These are phyloP conservation scores for Iberis amara DNA, from an alignment of 441 rosid species.

Conservation along the genomic window DNA sequence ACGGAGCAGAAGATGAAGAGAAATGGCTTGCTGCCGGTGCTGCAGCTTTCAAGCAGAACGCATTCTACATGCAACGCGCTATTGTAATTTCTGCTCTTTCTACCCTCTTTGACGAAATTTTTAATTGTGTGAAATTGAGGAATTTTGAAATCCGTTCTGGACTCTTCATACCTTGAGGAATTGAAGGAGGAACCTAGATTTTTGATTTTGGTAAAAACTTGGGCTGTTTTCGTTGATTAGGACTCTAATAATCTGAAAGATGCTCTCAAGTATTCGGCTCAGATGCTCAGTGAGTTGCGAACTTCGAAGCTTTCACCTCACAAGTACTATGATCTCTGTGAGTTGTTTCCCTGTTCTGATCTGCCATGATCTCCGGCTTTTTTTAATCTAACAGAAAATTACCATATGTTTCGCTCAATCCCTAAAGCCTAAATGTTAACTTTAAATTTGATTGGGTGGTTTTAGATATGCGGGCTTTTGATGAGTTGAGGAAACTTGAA, in stretches of 20 bases:
- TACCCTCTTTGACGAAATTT: slow-evolving; percentile 14
- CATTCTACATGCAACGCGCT: slow-evolving; percentile 97
- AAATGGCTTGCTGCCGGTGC: slow-evolving; percentile 90
- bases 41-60: slow-evolving; percentile 91
- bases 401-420: not conserved
- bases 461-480: slow-evolving; percentile 85
- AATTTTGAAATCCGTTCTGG: not conserved
- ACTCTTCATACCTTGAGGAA: no score
- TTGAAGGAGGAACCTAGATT: no score
- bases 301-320: slow-evolving; percentile 97
- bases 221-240: slow-evolving; percentile 26
- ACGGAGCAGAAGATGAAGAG: slow-evolving; percentile 88
- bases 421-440: no score
- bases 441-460: no score
- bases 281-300: slow-evolving; percentile 95
- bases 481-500: slow-evolving; percentile 87
- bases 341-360: slow-evolving; percentile 22
- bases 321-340: slow-evolving; percentile 89
- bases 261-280: slow-evolving; percentile 89
- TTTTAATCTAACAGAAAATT: not conserved
- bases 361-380: slow-evolving; percentile 10
- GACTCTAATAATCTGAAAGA: slow-evolving; percentile 93
- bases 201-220: no score
- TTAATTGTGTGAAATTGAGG: slow-evolving; percentile 6
- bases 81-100: slow-evolving; percentile 40